Evolutionary conservation across 225 moss, liverwort and hornwort species (phyloP), one percentile per base, ranked within the genome.

Genomic region (Pseudoscleropodium purum): DNA sequence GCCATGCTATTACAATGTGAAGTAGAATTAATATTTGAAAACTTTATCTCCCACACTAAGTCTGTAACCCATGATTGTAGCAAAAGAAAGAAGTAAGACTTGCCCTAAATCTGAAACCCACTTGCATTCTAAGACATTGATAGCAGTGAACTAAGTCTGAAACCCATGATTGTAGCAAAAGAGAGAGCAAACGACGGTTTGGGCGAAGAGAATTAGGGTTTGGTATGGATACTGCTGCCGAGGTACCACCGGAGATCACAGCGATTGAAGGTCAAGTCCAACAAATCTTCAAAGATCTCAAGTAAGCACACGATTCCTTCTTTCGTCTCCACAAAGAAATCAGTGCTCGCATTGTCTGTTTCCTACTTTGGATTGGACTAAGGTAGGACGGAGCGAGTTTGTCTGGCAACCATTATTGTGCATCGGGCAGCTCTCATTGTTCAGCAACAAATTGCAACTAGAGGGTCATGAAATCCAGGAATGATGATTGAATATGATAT

Each of bases 241-340:
- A 91, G 77, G 37, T 91, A 49, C 87, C 91, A 30, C 85, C 64
- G 15, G 82, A 91, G 69, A 66, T 91, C 5, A n/a, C 51, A 16
- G 21, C 47, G 18, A 39, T 89, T 68, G 92, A 92, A 81, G 75
- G 33, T 17, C 82, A 94, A 89, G 56, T 92, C 6, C 92, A 88
- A 68, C 43, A 68, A 62, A 89, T 89, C 63, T 91, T 94, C 83
- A 91, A 92, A 79, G 90, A 60, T 52, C 94, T 94, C 62, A 90
- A 91, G 94, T 92, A 90, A 81, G 87, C 39, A 86, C 7, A 39
- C 16, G 5, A 76, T 85, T 81, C 33, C 47, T 45, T 21, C 60
- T 31, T 33, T 49, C 21, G 14, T 88, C 13, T 83, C 74, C 16
- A 47, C 36, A 49, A 82, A 36, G 24, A 79, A 79, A 79, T 57